Conservation (phyloP, 371 early-diverging fungal species). For the Syncephalastrum sp. region DNA sequence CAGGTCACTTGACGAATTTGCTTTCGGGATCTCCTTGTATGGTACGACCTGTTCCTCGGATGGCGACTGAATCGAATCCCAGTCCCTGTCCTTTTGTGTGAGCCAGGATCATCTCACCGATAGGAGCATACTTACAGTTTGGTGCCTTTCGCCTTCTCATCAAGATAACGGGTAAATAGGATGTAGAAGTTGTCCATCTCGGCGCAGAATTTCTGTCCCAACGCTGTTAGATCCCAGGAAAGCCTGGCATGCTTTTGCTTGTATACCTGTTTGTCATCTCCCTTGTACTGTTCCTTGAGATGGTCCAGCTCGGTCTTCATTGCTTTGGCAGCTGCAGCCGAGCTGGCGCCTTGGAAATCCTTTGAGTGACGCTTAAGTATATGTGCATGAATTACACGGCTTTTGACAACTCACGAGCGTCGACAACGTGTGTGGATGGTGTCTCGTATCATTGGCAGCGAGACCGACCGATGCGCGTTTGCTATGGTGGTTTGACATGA, state of each 20-base stretch:
- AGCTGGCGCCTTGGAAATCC: constrained; percentile 67
- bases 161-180: constrained; percentile 84
- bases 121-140: constrained; percentile 69
- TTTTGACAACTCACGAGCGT: background rate
- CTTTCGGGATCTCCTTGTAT: constrained; percentile 66
- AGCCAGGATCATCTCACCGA: background rate
- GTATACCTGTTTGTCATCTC: constrained; percentile 55
- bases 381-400: background rate
- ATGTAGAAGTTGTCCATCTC: constrained; percentile 91
- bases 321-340: constrained; percentile 62
- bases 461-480: background rate
- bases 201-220: background rate
- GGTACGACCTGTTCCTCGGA: constrained; percentile 80
- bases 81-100: constrained; percentile 58
- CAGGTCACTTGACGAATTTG: constrained; percentile 58
- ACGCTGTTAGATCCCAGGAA: background rate
- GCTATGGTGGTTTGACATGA: background rate
- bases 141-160: constrained; percentile 76
- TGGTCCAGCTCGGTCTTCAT: constrained; percentile 60
- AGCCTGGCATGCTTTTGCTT: background rate
- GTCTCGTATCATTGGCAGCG: background rate
- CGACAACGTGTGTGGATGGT: constrained; percentile 6
- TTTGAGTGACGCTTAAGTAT: constrained; percentile 4
- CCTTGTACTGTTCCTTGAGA: constrained; percentile 44
- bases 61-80: constrained; percentile 92